Conservation (phyloP, 2,329 filamentous ascomycete genomes). For the Coleophoma crateriformis region DNA sequence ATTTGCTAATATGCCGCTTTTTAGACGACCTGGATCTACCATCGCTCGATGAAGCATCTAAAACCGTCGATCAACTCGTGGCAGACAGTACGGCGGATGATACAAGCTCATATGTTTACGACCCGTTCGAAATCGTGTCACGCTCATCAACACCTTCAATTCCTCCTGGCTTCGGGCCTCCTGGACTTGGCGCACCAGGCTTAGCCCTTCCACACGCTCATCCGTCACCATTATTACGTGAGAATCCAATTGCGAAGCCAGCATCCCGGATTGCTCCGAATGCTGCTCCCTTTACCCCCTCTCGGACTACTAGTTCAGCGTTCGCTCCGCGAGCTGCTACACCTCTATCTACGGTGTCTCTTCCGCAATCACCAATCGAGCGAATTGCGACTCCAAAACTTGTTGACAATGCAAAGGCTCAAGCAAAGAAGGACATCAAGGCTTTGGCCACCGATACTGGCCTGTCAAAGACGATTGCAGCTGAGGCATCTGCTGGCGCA, state of each 20-base stretch:
- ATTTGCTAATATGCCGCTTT: conserved; percentile 16
- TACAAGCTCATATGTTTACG: conserved; percentile 6
- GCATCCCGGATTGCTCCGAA: conserved; percentile 19
- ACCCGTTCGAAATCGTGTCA: conserved; percentile 16
- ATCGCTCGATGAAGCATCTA: conserved; percentile 54
- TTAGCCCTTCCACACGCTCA: conserved; percentile 28
- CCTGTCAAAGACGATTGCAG: conserved; percentile 38
- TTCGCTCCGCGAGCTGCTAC: conserved; percentile 19
- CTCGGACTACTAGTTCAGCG: conserved; percentile 10
- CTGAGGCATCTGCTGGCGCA: conserved; percentile 16
- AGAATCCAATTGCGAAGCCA: conserved; percentile 18
- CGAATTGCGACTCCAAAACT: conserved; percentile 1
- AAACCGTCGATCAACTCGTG: conserved; percentile 64
- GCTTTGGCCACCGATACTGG: conserved; percentile 39
- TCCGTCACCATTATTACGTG: conserved; percentile 24
- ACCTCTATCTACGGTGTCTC: conserved; percentile 20
- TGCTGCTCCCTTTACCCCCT: conserved; percentile 23
- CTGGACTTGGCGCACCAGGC: conserved; percentile 29
- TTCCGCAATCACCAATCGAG: conserved; percentile 16
- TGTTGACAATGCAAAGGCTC: conserved; percentile 11
- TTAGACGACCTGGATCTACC: conserved; percentile 57
- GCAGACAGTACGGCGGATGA: conserved; percentile 40
- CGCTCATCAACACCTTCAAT: conserved; percentile 31
- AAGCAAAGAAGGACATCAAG: conserved; percentile 39
- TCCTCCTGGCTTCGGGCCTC: conserved; percentile 37